Conservation (phyloP, 768 basidiomycete genomes). For the Suillus weaverae region DNA sequence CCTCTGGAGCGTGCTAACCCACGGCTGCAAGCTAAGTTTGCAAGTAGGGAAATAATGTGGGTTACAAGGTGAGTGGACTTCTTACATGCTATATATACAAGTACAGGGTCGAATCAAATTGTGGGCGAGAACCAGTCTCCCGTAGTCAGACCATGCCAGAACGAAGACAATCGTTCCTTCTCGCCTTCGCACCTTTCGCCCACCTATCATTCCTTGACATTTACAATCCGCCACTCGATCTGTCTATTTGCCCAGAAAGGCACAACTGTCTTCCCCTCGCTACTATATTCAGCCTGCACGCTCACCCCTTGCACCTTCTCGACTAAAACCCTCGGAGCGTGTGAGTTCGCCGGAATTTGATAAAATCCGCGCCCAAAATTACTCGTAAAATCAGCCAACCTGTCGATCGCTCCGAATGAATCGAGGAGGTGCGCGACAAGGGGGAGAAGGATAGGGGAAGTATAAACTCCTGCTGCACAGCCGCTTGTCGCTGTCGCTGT, state of each 20-base stretch:
- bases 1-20: not conserved
- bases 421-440: constrained; percentile 87
- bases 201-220: constrained; percentile 10
- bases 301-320: constrained; percentile 37
- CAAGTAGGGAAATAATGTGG: not conserved
- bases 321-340: constrained; percentile 43
- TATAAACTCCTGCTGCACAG: constrained; percentile 97
- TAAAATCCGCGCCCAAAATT: constrained; percentile 83
- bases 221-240: constrained; percentile 66
- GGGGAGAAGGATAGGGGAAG: constrained; percentile 88
- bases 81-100: not conserved
- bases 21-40: not conserved
- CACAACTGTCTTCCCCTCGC: constrained; percentile 53
- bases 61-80: not conserved
- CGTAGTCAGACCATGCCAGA: not conserved
- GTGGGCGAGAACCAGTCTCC: not conserved
- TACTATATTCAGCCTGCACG: constrained; percentile 50
- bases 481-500: constrained; percentile 65
- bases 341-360: constrained; percentile 32
- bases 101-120: not conserved
- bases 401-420: constrained; percentile 82
- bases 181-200: not conserved
- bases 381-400: constrained; percentile 79
- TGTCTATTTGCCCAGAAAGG: constrained; percentile 89
- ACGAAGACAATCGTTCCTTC: not conserved